Evolutionary conservation across 1,284 basidiomycete species (phyloP).

Genomic region (Tetrapyrgos nigripes): DNA sequence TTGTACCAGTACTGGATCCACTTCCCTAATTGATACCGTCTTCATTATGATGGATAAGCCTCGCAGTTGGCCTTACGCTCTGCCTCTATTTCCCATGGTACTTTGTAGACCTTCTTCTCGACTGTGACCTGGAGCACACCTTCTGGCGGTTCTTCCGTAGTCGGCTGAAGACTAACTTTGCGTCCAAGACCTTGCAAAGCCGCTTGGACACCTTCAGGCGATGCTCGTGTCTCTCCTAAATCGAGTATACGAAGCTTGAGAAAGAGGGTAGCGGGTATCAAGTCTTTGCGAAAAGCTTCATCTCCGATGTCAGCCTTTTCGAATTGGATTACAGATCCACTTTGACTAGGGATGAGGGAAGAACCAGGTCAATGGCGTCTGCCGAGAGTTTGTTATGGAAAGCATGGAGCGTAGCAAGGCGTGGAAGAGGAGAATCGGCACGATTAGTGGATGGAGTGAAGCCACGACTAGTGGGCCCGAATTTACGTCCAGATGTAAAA

Average conservation of each 20-base stretch:
- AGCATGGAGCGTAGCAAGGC: constrained; percentile 61
- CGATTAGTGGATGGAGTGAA: constrained; percentile 67
- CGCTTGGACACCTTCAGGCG: constrained; percentile 46
- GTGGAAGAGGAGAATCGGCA: constrained; percentile 66
- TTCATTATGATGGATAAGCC: constrained; percentile 27
- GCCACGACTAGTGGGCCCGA: constrained; percentile 31
- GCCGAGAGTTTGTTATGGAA: constrained; percentile 70
- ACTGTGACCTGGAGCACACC: constrained; percentile 63
- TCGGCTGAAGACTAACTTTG: constrained; percentile 58
- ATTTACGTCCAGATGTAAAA: constrained; percentile 43
- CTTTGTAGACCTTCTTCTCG: constrained; percentile 72
- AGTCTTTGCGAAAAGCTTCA: constrained; percentile 56
- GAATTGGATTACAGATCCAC: constrained; percentile 61
- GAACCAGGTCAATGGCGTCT: constrained; percentile 52
- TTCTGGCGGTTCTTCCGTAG: constrained; percentile 55
- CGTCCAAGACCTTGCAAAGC: constrained; percentile 54
- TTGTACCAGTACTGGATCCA: not conserved
- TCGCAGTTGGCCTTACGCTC: constrained; percentile 56
- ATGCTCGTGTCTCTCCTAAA: constrained; percentile 67
- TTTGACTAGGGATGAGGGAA: constrained; percentile 56
- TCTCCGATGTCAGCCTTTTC: constrained; percentile 64
- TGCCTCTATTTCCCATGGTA: constrained; percentile 78
- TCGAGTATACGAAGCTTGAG: constrained; percentile 62
- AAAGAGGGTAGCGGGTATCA: constrained; percentile 51
- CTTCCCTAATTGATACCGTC: constrained; percentile 12